These are phyloP conservation scores for Diaporthe ampelina DNA, from an alignment of 2,329 filamentous ascomycete species.

Conservation along the genomic window DNA sequence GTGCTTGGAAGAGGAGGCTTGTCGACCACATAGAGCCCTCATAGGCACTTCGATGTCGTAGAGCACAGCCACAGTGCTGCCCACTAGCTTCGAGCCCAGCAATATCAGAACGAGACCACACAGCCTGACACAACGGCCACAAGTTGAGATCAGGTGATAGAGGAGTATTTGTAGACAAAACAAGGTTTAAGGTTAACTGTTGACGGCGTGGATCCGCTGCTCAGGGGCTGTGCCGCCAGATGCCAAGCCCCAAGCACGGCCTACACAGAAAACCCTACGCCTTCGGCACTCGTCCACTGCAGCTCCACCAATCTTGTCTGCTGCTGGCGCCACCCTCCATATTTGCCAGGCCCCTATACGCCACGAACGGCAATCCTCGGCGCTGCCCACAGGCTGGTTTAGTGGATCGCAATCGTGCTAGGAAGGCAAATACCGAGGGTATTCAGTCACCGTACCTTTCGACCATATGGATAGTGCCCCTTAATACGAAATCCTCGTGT, in stretches of 20 bases:
- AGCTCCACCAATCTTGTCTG: background rate
- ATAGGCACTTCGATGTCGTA: too few relatives aligned
- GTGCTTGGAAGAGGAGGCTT: too few relatives aligned
- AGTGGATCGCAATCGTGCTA: background rate
- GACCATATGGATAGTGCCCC: background rate
- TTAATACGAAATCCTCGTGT: constrained; percentile 24
- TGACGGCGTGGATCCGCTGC: background rate
- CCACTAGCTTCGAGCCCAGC: too few relatives aligned
- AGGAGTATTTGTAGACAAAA: too few relatives aligned
- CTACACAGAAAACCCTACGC: too few relatives aligned
- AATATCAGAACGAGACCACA: too few relatives aligned
- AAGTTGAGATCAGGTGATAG: too few relatives aligned
- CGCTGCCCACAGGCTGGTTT: background rate
- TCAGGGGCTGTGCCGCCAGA: background rate
- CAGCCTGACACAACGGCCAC: too few relatives aligned
- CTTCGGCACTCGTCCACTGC: background rate
- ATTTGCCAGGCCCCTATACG: background rate
- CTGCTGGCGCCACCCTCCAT: background rate
- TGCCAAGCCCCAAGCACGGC: too few relatives aligned
- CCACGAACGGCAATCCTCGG: background rate
- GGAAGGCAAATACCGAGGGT: background rate
- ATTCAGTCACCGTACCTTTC: background rate
- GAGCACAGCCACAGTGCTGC: too few relatives aligned
- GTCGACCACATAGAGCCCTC: too few relatives aligned
- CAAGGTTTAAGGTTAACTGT: constrained; percentile 13